Conservation (phyloP, 495 filamentous ascomycete species). For the Aspergillus asperescens region DNA sequence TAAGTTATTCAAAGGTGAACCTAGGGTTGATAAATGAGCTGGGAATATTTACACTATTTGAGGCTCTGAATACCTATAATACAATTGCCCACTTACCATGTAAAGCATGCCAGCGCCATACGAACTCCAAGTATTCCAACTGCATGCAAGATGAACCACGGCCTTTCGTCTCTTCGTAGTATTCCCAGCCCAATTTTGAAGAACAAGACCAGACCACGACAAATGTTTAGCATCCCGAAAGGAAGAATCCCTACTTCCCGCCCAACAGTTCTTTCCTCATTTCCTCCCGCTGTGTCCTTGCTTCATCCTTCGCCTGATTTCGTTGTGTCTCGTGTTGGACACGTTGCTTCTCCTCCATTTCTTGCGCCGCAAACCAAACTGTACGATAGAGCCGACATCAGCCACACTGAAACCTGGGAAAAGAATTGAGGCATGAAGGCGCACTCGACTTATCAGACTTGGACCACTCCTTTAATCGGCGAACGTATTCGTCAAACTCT, state of each 20-base stretch:
- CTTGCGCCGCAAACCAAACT: conserved; percentile 74
- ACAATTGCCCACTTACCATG: not conserved
- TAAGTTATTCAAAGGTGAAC: not conserved
- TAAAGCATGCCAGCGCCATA: not conserved
- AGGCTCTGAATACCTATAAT: not conserved
- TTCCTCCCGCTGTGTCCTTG: conserved; percentile 48
- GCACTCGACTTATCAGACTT: conserved; percentile 84
- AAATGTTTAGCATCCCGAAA: not conserved
- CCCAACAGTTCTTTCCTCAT: conserved; percentile 49
- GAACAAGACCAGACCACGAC: too few relatives aligned
- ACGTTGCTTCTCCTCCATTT: conserved; percentile 50
- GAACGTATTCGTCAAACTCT: conserved; percentile 85
- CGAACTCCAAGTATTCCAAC: not conserved
- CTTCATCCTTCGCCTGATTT: conserved; percentile 47
- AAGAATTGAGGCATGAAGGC: conserved; percentile 15
- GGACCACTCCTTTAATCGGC: conserved; percentile 76
- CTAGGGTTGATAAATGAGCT: not conserved
- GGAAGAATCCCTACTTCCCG: conserved; percentile 25
- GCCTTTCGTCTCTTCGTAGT: not conserved
- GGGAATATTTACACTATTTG: not conserved
- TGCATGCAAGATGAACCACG: not conserved
- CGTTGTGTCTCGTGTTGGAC: conserved; percentile 41
- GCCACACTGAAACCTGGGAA: not conserved
- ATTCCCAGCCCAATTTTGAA: not conserved
- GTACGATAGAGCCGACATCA: conserved; percentile 14